These are phyloP conservation scores for Cryptococcus deneoformans DNA, from an alignment of 1,284 basidiomycete genomes.

Conservation along the genomic window DNA sequence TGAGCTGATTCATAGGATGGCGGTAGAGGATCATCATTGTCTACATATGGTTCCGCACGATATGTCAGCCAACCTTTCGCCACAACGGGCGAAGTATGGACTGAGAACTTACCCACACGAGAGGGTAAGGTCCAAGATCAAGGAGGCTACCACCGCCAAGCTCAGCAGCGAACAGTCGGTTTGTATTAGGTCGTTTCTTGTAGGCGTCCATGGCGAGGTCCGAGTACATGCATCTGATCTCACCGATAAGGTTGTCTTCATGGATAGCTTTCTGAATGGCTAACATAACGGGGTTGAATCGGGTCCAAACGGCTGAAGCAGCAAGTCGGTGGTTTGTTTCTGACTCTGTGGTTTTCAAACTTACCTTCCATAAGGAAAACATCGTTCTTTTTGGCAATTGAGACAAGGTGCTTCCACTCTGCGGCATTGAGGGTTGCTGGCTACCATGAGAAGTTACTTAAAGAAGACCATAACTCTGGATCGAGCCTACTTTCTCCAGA, in stretches of 20 bases:
- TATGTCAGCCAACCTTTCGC: not conserved
- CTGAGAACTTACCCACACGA: constrained; percentile 26
- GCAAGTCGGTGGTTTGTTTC: not conserved
- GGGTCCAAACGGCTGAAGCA: constrained; percentile 42
- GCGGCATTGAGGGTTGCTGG: constrained; percentile 51
- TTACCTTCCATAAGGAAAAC: constrained; percentile 50
- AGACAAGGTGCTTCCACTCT: constrained; percentile 48
- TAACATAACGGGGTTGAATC: constrained; percentile 46
- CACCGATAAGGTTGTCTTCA: constrained; percentile 41
- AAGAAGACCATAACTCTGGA: constrained; percentile 22
- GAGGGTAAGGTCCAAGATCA: constrained; percentile 51
- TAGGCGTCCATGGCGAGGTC: constrained; percentile 35
- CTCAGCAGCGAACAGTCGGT: constrained; percentile 49
- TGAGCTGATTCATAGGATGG: constrained; percentile 35
- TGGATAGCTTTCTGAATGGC: constrained; percentile 42
- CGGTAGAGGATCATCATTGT: constrained; percentile 28
- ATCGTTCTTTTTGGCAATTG: constrained; percentile 44
- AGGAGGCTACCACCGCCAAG: constrained; percentile 53
- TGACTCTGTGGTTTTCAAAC: not conserved
- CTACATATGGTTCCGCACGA: not conserved
- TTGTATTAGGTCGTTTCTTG: constrained; percentile 25
- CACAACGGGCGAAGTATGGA: not conserved
- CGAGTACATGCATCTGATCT: constrained; percentile 39
- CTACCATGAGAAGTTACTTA: constrained; percentile 16
- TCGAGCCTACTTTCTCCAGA: constrained; percentile 44